Conservation (phyloP, 75 land plant species). For the Chamaecyparis obtusa region DNA sequence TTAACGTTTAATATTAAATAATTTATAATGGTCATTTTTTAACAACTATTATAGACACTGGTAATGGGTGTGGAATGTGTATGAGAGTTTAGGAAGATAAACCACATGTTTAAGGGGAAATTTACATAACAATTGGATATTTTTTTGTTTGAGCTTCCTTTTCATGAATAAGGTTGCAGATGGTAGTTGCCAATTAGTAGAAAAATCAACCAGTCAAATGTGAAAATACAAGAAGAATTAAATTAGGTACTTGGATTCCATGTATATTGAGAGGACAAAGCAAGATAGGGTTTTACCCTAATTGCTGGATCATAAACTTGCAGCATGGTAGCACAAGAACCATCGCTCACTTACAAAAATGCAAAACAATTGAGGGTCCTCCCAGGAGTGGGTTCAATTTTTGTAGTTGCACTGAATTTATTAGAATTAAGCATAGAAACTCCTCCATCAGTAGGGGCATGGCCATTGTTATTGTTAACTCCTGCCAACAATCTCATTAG, state of each 20-base stretch:
- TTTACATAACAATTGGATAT: too few relatives aligned
- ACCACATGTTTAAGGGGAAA: too few relatives aligned
- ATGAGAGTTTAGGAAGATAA: neutral
- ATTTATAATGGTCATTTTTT: too few relatives aligned
- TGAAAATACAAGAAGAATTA: too few relatives aligned
- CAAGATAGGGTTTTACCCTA: neutral
- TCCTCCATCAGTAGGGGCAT: neutral
- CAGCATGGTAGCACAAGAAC: constrained; percentile 66
- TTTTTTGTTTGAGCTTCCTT: too few relatives aligned
- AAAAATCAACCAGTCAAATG: too few relatives aligned
- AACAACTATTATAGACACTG: neutral
- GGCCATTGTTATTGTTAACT: neutral
- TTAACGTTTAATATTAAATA: too few relatives aligned
- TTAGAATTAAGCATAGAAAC: neutral
- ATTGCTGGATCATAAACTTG: constrained; percentile 38
- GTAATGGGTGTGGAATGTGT: neutral
- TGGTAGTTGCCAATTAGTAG: too few relatives aligned
- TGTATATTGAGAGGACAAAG: too few relatives aligned
- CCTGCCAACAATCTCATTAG: constrained; percentile 29
- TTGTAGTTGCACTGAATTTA: neutral
- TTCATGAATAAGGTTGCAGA: too few relatives aligned
- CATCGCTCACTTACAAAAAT: constrained; percentile 75
- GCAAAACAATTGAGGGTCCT: constrained; percentile 18
- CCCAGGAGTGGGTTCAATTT: constrained; percentile 14
- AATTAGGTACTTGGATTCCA: too few relatives aligned